These are phyloP conservation scores for Aurinia saxatilis DNA, from an alignment of 345 rosid genomes.

Conservation along the genomic window DNA sequence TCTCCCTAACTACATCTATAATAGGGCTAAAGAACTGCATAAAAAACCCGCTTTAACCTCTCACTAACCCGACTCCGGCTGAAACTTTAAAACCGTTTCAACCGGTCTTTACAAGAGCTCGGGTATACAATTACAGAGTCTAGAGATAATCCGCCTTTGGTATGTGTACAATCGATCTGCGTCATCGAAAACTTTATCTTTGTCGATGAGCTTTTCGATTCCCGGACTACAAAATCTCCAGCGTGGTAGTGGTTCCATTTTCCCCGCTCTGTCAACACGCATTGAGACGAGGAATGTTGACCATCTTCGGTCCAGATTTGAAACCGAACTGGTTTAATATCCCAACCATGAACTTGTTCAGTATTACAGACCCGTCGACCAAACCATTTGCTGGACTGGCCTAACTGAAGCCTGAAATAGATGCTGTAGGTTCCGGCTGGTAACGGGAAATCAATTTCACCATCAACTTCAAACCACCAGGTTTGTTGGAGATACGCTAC, in stretches of 20 bases:
- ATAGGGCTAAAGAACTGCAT: constrained; percentile 16
- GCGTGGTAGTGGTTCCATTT: constrained; percentile 77
- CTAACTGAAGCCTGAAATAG: constrained; percentile 79
- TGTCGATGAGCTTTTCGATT: constrained; percentile 23
- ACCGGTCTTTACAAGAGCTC: constrained; percentile 35
- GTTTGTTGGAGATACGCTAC: constrained; percentile 94
- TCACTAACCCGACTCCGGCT: constrained; percentile 5
- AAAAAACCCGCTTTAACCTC: constrained; percentile 21
- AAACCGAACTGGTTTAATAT: constrained; percentile 72
- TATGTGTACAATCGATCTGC: constrained; percentile 99
- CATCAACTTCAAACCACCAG: constrained; percentile 98
- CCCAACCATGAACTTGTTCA: constrained; percentile 91
- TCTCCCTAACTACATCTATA: constrained; percentile 3
- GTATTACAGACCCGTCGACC: constrained; percentile 70
- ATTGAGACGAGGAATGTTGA: constrained; percentile 61
- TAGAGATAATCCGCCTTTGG: constrained; percentile 89
- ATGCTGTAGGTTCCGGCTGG: constrained; percentile 75
- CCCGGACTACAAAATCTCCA: constrained; percentile 62
- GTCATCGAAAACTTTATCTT: constrained; percentile 79
- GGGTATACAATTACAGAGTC: constrained; percentile 78
- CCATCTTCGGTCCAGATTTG: constrained; percentile 92
- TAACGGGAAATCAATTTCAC: constrained; percentile 82
- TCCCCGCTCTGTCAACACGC: constrained; percentile 54
- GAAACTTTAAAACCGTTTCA: constrained; percentile 14
- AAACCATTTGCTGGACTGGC: constrained; percentile 47